Evolutionary conservation across 495 filamentous ascomycete genomes (phyloP).

Genomic region (Darksidea phi): DNA sequence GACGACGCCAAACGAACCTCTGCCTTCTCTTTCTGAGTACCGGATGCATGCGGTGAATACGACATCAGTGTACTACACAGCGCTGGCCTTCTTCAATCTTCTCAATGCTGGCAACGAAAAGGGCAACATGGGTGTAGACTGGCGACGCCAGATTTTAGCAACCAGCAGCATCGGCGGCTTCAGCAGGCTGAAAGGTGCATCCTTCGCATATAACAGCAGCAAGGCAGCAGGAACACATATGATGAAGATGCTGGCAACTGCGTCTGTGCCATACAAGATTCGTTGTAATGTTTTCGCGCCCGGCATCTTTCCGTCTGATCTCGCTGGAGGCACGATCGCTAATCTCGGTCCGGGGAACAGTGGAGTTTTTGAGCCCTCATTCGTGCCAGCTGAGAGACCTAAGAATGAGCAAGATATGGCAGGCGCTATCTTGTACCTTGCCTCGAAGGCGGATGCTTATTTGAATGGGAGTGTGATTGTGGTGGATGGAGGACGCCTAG

Average conservation of each 20-base stretch:
- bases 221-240: conserved; percentile 66
- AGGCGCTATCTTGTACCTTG: conserved; percentile 43
- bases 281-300: conserved; percentile 65
- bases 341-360: conserved; percentile 23
- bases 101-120: conserved; percentile 62
- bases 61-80: conserved; percentile 61
- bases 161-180: conserved; percentile 63
- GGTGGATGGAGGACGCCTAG: conserved; percentile 44
- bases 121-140: conserved; percentile 45
- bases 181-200: conserved; percentile 55
- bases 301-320: conserved; percentile 48
- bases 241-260: conserved; percentile 59
- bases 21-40: conserved; percentile 53
- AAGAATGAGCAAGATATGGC: conserved; percentile 43
- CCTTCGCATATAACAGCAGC: conserved; percentile 61
- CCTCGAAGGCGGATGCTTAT: conserved; percentile 39
- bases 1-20: conserved; percentile 35
- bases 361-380: conserved; percentile 29
- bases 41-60: conserved; percentile 61
- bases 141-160: conserved; percentile 62
- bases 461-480: conserved; percentile 43
- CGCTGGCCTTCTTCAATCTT: conserved; percentile 62
- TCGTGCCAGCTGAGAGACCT: conserved; percentile 41
- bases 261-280: conserved; percentile 58
- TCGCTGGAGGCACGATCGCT: conserved; percentile 34